These are phyloP conservation scores for Teratosphaeria gauchensis DNA, from an alignment of 2,329 filamentous ascomycete genomes.

Conservation along the genomic window DNA sequence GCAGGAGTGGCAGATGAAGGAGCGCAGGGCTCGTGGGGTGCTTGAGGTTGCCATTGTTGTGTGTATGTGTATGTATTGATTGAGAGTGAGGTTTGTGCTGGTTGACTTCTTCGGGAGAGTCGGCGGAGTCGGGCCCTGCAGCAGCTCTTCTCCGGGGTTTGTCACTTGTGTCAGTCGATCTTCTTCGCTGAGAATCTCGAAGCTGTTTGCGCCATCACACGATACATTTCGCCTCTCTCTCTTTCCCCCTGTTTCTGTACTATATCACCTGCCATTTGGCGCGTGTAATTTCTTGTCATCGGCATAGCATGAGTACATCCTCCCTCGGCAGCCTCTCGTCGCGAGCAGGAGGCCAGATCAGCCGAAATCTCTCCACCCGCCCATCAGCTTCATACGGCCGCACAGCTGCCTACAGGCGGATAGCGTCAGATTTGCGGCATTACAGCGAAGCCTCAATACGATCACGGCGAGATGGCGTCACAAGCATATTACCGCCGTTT, in stretches of 20 bases:
- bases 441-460: slow-evolving; percentile 23
- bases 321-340: slow-evolving; percentile 30
- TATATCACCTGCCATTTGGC: not conserved
- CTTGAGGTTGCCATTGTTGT: slow-evolving; percentile 13
- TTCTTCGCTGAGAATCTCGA: not conserved
- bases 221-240: not conserved
- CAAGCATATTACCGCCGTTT: slow-evolving; percentile 21
- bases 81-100: no score
- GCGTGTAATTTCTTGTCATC: not conserved
- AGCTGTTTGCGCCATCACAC: not conserved
- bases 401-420: slow-evolving; percentile 39
- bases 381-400: slow-evolving; percentile 32
- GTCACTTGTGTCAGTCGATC: not conserved
- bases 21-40: slow-evolving; percentile 19
- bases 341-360: slow-evolving; percentile 30
- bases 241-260: not conserved
- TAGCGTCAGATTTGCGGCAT: slow-evolving; percentile 23
- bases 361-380: slow-evolving; percentile 28
- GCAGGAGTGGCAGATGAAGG: slow-evolving; percentile 30
- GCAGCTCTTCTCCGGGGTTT: no score
- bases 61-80: not conserved
- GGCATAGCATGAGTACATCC: slow-evolving; percentile 37
- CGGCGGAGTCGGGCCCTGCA: slow-evolving; percentile 2
- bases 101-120: slow-evolving; percentile 1
- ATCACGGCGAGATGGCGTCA: slow-evolving; percentile 13